Evolutionary conservation across 2,329 filamentous ascomycete genomes (phyloP).

Genomic region (Fusarium circinatum): DNA sequence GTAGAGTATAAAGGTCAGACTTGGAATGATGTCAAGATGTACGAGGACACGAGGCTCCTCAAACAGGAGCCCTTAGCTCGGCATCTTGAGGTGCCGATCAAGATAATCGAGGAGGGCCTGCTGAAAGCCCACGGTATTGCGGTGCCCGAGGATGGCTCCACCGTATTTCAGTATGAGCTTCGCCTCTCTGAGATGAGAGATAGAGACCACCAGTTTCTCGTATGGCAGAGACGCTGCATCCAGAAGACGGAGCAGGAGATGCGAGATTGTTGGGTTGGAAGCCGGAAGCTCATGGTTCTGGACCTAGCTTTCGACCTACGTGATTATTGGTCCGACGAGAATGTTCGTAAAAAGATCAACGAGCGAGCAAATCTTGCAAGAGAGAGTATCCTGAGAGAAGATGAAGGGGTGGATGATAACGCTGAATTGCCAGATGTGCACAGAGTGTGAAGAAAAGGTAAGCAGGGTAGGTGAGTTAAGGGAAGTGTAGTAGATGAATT

Average conservation of each 20-base stretch:
- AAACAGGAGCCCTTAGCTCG: background rate
- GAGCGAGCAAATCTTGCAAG: background rate
- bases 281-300: background rate
- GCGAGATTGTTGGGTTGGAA: accelerated
- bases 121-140: background rate
- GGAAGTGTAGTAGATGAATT: no score
- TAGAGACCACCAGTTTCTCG: background rate
- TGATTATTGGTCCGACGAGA: background rate
- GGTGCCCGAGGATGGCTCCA: background rate
- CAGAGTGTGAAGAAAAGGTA: background rate
- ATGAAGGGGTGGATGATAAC: no score
- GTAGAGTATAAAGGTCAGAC: background rate
- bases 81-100: background rate
- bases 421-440: background rate
- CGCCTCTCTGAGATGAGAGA: background rate
- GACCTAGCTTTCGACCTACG: background rate
- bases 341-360: background rate
- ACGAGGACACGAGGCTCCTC: no score
- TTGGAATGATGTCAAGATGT: background rate
- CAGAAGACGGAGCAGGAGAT: background rate
- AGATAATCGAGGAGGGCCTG: background rate
- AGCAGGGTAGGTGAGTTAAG: background rate
- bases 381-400: background rate
- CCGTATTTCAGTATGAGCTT: background rate
- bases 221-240: background rate